A percentile compares a stretch with the other conserved stretches of the same genome.
Evolutionary conservation across 2,329 filamentous ascomycete genomes (phyloP).

Genomic region (Colletotrichum shisoi): DNA sequence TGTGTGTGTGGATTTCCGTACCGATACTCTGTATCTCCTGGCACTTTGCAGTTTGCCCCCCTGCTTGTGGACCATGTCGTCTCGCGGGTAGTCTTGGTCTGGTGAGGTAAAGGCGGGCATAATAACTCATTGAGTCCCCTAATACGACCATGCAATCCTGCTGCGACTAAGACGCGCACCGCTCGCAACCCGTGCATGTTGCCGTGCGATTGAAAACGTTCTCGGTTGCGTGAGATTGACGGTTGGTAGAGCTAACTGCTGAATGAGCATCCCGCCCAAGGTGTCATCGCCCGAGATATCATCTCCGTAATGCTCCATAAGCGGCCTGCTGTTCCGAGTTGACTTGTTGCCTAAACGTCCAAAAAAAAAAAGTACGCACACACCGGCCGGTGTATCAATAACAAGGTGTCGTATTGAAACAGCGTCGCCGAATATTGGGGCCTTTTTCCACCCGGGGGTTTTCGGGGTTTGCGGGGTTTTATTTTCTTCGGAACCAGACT

Average conservation of each 20-base stretch:
- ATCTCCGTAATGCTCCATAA: slow-evolving; percentile 11
- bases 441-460: too few relatives aligned
- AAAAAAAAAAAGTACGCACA: background rate
- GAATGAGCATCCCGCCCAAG: slow-evolving; percentile 14
- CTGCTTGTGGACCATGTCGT: slow-evolving; percentile 20
- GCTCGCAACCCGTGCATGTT: background rate
- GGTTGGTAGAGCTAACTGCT: background rate
- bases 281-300: slow-evolving; percentile 11
- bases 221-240: background rate
- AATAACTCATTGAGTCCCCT: slow-evolving; percentile 14
- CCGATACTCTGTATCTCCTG: slow-evolving; percentile 18
- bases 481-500: background rate
- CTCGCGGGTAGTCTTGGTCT: slow-evolving; percentile 13
- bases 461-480: too few relatives aligned
- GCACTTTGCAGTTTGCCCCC: background rate
- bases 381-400: slow-evolving; percentile 10
- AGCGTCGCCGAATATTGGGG: slow-evolving; percentile 18
- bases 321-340: slow-evolving; percentile 7
- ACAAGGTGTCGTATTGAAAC: slow-evolving; percentile 35
- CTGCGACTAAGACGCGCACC: slow-evolving; percentile 11
- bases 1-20: background rate
- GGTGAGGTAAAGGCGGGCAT: slow-evolving; percentile 10
- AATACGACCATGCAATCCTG: slow-evolving; percentile 1
- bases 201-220: background rate
- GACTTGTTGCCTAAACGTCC: slow-evolving; percentile 5